Conservation (phyloP, 139 green algal species). For the Marvania coccoides region DNA sequence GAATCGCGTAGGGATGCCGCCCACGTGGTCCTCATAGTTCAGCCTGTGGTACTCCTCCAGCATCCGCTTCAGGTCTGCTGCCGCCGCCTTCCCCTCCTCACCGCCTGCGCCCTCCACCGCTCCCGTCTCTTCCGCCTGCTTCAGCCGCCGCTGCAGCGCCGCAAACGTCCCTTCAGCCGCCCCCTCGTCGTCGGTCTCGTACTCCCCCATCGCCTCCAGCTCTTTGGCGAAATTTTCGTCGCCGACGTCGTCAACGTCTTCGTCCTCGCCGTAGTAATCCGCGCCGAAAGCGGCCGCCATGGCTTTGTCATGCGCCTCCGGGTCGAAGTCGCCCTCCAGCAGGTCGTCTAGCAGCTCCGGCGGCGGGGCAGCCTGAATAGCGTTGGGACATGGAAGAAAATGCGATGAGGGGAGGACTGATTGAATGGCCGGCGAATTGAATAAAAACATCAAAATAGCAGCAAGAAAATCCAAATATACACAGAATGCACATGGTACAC, state of each 20-base stretch:
- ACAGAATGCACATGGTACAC: too few relatives aligned
- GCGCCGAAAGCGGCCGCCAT: conserved; percentile 86
- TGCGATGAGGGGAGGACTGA: too few relatives aligned
- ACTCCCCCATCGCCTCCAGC: conserved; percentile 11
- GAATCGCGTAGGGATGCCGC: conserved; percentile 67
- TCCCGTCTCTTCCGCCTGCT: conserved; percentile 5
- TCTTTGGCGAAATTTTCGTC: conserved; percentile 27
- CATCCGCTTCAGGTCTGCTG: conserved; percentile 40
- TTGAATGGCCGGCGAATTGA: too few relatives aligned
- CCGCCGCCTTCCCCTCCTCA: conserved; percentile 1
- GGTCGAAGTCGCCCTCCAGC: conserved; percentile 88
- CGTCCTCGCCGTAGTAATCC: conserved; percentile 72
- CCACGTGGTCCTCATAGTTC: conserved; percentile 84
- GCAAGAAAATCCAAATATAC: too few relatives aligned
- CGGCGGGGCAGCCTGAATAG: conserved; percentile 4
- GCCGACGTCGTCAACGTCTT: conserved; percentile 15
- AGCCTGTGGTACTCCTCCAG: conserved; percentile 91
- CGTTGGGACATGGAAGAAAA: not conserved
- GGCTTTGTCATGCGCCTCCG: conserved; percentile 76
- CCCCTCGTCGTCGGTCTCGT: conserved; percentile 14
- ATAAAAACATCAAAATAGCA: too few relatives aligned
- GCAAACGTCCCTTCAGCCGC: conserved; percentile 8
- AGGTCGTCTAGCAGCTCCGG: conserved; percentile 43
- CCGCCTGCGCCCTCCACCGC: not conserved
- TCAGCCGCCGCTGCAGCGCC: conserved; percentile 7